Base-by-base conservation (phyloP, 2,329 filamentous ascomycete species). In the Claviceps quebecensis region DNA sequence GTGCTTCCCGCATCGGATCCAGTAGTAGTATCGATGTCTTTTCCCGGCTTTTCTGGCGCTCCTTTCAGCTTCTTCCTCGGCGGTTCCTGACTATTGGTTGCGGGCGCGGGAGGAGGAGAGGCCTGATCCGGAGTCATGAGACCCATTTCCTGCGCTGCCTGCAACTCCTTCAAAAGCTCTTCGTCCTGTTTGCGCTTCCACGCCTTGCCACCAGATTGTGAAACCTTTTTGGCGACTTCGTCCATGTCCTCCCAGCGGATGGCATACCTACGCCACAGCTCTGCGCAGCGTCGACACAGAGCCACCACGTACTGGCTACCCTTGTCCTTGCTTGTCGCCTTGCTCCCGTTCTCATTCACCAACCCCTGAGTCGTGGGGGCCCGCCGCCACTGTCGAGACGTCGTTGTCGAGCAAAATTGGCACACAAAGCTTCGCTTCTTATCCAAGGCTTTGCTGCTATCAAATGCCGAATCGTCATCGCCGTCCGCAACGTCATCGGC, bases 241-340 rank as follows among this genome's bases (percentile, higher is more conserved):
- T 97, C 93, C 14, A 89, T 78, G 57, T 95, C 87, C 66, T 97
- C 93, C 82, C 88, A 98, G 58, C 94, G 87, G 55, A 98, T 88
- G 16, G 85, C 91, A 66, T 98, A 98, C 57, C 91, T 87, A 48
- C 93, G 84, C 93, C 93, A 98, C 8, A 98, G 73, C 60, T 93
- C 83, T 26, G 90, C 90, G 63, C 93, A 98, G 54, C 91, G 82
- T 53, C 89, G 78, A 64, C 93, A 98, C 4, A 98, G 76, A 3
- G 91, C 90, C 47, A 90, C 77, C 17, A 94, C 79, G 38, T 85
- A 81, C 59, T 85, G 81, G 16, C 76, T 73, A 13, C 79, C 80
- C 64, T 91, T 95, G 57, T 95, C 88, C 66, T 89, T 90, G 60
- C 77, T 77, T 51, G 80, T 80, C 5, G 59, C 57, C 54, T 70